Evolutionary conservation across 2,329 filamentous ascomycete species (phyloP).

Genomic region (Fusarium sp.): DNA sequence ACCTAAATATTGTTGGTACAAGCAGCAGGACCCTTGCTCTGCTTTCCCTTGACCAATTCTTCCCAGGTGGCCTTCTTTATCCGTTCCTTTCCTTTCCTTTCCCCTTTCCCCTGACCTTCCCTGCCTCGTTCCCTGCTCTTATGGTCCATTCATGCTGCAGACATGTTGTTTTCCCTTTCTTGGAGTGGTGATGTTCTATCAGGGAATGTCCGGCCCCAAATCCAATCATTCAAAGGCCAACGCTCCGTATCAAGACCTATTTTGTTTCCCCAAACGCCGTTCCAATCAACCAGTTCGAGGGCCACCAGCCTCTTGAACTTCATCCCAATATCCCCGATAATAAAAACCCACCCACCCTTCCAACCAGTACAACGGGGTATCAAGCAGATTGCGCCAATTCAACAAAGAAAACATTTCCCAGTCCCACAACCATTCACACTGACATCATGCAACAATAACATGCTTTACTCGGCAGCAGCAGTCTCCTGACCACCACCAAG

Average conservation of each 20-base stretch:
- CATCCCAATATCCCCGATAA: conserved; percentile 35
- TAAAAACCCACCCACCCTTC: conserved; percentile 27
- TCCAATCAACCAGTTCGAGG: conserved; percentile 37
- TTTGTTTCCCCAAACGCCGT: conserved; percentile 47
- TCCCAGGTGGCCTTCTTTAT: conserved; percentile 26
- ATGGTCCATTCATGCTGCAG: conserved; percentile 46
- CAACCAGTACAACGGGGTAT: conserved; percentile 48
- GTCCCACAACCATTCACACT: conserved; percentile 13
- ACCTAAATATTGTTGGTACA: conserved; percentile 45
- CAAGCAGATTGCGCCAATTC: conserved; percentile 44
- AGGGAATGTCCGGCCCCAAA: conserved; percentile 44
- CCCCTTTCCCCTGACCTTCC: conserved; percentile 16
- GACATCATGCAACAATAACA: conserved; percentile 11
- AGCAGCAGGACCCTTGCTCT: conserved; percentile 47
- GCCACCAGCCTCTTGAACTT: conserved; percentile 33
- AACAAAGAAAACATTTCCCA: conserved; percentile 43
- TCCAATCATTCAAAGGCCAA: conserved; percentile 43
- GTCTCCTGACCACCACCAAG: conserved; percentile 71
- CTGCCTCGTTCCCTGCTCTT: conserved; percentile 32
- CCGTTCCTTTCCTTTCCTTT: conserved; percentile 13
- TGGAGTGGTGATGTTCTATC: conserved; percentile 66
- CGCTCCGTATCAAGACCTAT: conserved; percentile 38
- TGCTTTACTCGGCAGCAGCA: conserved; percentile 42
- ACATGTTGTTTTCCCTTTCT: conserved; percentile 47
- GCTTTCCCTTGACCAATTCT: conserved; percentile 35